Conservation (phyloP, 2,329 filamentous ascomycete genomes). For the Cladosporium phlei region DNA sequence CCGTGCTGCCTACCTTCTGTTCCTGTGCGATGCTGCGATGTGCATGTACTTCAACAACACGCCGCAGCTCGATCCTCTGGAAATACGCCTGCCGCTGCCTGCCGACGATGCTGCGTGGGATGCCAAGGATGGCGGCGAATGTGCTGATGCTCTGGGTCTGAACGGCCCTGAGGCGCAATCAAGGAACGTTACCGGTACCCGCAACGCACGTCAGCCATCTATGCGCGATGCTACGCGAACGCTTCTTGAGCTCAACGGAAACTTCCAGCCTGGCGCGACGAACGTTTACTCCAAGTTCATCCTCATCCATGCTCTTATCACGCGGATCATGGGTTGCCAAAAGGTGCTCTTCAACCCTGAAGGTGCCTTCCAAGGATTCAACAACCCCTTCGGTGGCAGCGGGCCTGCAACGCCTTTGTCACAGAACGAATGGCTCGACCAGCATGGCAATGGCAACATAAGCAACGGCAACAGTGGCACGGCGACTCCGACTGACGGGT, state of each 20-base stretch:
- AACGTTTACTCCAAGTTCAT: conserved; percentile 72
- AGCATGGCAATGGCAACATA: conserved; percentile 37
- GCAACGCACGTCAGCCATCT: conserved; percentile 60
- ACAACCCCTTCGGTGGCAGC: conserved; percentile 32
- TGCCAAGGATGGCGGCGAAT: conserved; percentile 54
- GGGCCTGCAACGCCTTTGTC: conserved; percentile 54
- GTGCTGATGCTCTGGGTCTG: conserved; percentile 61
- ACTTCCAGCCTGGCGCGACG: conserved; percentile 61
- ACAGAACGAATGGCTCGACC: conserved; percentile 55
- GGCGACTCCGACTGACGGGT: conserved; percentile 39
- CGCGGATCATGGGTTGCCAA: conserved; percentile 55
- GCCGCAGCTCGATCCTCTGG: conserved; percentile 59
- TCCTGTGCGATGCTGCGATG: conserved; percentile 60
- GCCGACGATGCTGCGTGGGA: conserved; percentile 72
- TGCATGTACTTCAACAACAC: conserved; percentile 67
- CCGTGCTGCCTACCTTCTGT: conserved; percentile 61
- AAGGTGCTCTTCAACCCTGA: conserved; percentile 31
- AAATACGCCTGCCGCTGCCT: conserved; percentile 64
- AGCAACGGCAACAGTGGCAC: conserved; percentile 35
- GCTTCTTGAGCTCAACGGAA: conserved; percentile 54
- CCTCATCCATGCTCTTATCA: conserved; percentile 63
- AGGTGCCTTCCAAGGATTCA: conserved; percentile 24
- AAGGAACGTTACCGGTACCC: conserved; percentile 60
- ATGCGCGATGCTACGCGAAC: conserved; percentile 58
- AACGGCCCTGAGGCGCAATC: conserved; percentile 53